phyloP scores from a whole-genome alignment of 2,329 filamentous ascomycete species.

The Aureobasidium uvarum region DNA sequence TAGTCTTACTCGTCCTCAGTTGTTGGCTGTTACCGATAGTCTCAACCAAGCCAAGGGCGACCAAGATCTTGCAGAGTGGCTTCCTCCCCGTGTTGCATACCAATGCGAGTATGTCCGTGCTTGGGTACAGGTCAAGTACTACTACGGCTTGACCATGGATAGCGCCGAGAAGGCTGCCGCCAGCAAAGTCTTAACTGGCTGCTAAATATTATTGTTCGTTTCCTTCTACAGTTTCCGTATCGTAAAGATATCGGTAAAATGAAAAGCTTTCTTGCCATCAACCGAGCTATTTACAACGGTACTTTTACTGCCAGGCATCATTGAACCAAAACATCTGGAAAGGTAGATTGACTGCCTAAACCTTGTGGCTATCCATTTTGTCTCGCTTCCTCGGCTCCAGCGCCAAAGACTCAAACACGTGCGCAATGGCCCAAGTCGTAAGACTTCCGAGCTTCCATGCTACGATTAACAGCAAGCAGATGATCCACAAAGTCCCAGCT shows the following conservation, averaged over 20 bases:
- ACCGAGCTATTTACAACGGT: too few species aligned
- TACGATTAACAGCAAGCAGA: too few species aligned
- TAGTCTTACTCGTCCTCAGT: conserved; percentile 55
- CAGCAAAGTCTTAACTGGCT: conserved; percentile 62
- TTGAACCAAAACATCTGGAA: too few species aligned
- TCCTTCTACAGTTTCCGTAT: not conserved
- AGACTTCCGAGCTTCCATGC: too few species aligned
- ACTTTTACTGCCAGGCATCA: too few species aligned
- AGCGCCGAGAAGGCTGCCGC: conserved; percentile 69
- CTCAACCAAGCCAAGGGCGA: conserved; percentile 76
- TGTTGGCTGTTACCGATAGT: conserved; percentile 74
- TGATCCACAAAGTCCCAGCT: too few species aligned
- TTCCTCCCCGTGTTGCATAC: conserved; percentile 67
- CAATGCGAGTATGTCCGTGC: conserved; percentile 75
- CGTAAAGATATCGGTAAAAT: not conserved
- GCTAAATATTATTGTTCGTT: conserved; percentile 43
- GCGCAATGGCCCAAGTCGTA: too few species aligned
- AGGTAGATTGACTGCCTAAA: too few species aligned
- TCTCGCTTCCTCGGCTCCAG: too few species aligned
- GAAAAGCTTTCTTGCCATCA: too few species aligned
- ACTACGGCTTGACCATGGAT: conserved; percentile 67
- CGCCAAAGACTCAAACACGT: too few species aligned
- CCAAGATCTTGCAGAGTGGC: conserved; percentile 70
- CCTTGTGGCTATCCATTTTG: too few species aligned
- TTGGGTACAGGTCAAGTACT: conserved; percentile 76